Evolutionary conservation across 331 rosid species (phyloP).

Genomic region (Phaseolus coccineus): DNA sequence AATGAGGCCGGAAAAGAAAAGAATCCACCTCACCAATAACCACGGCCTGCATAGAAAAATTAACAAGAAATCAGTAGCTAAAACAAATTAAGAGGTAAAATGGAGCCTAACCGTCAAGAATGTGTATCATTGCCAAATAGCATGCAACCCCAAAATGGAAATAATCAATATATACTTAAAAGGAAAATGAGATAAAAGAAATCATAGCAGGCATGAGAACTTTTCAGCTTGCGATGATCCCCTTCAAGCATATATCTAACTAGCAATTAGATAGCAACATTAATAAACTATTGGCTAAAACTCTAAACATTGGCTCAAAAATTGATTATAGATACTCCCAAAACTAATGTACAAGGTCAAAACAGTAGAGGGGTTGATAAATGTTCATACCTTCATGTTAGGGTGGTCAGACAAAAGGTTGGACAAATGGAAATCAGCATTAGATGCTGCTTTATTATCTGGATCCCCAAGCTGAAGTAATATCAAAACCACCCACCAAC

Average conservation of each 20-base stretch:
- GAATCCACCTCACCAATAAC: constrained; percentile 95
- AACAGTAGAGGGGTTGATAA: not conserved
- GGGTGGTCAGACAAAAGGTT: constrained; percentile 93
- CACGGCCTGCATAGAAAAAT: constrained; percentile 67
- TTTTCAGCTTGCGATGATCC: not conserved
- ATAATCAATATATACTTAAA: constrained; percentile 6
- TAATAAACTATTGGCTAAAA: not conserved
- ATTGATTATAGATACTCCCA: not conserved
- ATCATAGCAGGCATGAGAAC: constrained; percentile 7
- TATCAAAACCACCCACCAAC: constrained; percentile 38
- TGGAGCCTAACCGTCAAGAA: not conserved
- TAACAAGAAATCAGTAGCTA: constrained; percentile 12
- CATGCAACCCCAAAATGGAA: not conserved
- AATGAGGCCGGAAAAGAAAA: constrained; percentile 91
- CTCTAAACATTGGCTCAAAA: not conserved
- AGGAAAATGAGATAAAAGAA: not conserved
- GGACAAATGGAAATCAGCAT: constrained; percentile 91
- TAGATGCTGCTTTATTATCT: constrained; percentile 88
- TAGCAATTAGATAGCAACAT: constrained; percentile 2
- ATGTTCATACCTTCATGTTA: constrained; percentile 79
- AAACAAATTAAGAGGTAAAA: constrained; percentile 12
- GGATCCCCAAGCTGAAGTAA: constrained; percentile 92
- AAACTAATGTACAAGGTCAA: not conserved
- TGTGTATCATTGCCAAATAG: constrained; percentile 1
- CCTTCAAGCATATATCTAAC: constrained; percentile 12